phyloP scores from a whole-genome alignment of 2,329 filamentous ascomycete genomes.

The Curvularia eragrostidis region DNA sequence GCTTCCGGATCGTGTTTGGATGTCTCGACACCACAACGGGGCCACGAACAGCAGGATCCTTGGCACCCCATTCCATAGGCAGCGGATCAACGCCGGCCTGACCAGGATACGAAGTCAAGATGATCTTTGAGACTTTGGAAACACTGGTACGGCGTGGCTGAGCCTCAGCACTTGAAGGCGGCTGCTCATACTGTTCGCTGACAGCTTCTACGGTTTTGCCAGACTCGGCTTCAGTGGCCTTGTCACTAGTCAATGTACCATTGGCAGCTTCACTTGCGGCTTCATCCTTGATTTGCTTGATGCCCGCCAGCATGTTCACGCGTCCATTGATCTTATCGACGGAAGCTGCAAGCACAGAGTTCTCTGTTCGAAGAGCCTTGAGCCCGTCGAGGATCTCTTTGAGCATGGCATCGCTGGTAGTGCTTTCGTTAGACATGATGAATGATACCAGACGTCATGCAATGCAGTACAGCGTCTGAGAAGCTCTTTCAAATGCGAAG shows the following conservation, averaged over 20 bases:
- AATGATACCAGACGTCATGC: slow-evolving; percentile 2
- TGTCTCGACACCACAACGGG: slow-evolving; percentile 86
- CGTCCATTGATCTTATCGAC: slow-evolving; percentile 67
- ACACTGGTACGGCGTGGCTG: slow-evolving; percentile 51
- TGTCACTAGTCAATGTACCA: slow-evolving; percentile 30
- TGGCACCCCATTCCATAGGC: slow-evolving; percentile 83
- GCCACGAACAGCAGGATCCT: slow-evolving; percentile 76
- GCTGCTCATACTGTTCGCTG: slow-evolving; percentile 51
- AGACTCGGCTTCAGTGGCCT: slow-evolving; percentile 44
- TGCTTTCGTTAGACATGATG: slow-evolving; percentile 42
- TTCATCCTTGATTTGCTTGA: slow-evolving; percentile 63
- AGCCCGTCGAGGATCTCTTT: slow-evolving; percentile 64
- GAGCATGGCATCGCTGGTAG: slow-evolving; percentile 51
- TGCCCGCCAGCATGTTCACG: slow-evolving; percentile 65
- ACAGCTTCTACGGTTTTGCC: slow-evolving; percentile 48
- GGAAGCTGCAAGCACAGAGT: slow-evolving; percentile 61
- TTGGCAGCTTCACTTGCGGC: slow-evolving; percentile 44
- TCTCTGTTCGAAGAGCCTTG: slow-evolving; percentile 63
- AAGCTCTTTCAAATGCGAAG: background rate
- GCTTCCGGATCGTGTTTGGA: slow-evolving; percentile 75
- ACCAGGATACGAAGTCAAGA: slow-evolving; percentile 85
- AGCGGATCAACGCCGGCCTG: slow-evolving; percentile 95
- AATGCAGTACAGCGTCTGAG: slow-evolving; percentile 1
- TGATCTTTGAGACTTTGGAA: slow-evolving; percentile 65
- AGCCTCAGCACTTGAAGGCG: slow-evolving; percentile 41